Percentiles rank a stretch among this genome's conserved stretches.
Conservation (phyloP, 164 flowering plant species). For the Stephania japonica region DNA sequence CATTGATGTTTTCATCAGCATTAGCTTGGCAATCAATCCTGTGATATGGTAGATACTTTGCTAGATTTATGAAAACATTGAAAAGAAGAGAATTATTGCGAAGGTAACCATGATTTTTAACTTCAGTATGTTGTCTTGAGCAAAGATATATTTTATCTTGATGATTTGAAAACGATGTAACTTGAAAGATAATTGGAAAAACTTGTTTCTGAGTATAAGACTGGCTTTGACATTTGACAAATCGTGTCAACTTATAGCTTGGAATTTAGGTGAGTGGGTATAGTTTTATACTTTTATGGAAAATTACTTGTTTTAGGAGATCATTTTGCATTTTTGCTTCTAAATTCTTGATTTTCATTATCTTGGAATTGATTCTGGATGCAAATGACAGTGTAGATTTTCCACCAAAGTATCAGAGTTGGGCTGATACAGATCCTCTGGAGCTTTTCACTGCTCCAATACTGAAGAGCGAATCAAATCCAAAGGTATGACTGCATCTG, state of each 20-base stretch:
- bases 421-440: constrained; percentile 71
- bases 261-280: neutral
- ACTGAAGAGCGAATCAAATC: constrained; percentile 67
- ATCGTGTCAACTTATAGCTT: neutral
- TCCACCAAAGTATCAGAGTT: constrained; percentile 66
- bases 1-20: neutral
- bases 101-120: neutral
- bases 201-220: neutral
- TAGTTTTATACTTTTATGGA: neutral
- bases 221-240: neutral
- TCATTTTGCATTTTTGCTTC: neutral
- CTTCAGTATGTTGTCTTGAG: neutral
- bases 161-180: neutral
- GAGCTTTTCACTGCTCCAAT: constrained; percentile 78
- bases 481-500: constrained; percentile 47
- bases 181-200: neutral
- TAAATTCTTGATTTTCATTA: neutral
- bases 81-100: neutral
- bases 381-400: constrained; percentile 75
- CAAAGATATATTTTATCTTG: neutral
- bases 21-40: no score
- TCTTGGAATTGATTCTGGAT: constrained; percentile 9
- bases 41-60: no score
- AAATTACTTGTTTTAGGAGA: neutral
- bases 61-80: neutral